Percentiles rank a stretch among this genome's conserved stretches.
These are phyloP conservation scores for Pichia sp. DNA, from an alignment of 1,139 yeast species.

Conservation along the genomic window DNA sequence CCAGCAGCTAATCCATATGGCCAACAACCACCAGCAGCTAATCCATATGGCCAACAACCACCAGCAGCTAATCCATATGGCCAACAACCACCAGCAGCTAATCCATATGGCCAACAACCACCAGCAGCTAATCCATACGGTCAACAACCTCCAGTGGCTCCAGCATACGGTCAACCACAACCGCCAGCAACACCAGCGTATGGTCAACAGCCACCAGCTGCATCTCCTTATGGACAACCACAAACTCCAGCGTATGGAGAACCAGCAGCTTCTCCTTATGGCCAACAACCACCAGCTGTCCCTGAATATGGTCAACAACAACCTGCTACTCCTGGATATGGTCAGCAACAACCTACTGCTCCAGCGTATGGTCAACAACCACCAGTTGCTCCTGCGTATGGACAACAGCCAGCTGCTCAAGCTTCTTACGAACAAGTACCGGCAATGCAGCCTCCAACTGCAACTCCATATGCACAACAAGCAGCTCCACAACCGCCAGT, in stretches of 20 bases:
- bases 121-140: not conserved
- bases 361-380: slow-evolving; percentile 1
- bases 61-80: slow-evolving; percentile 2
- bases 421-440: not conserved
- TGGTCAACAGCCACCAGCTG: slow-evolving; percentile 4
- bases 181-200: slow-evolving; percentile 11
- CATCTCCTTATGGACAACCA: slow-evolving; percentile 4
- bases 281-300: slow-evolving; percentile 1
- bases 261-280: slow-evolving; percentile 8
- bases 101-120: too few species aligned
- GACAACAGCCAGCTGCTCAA: slow-evolving; percentile 3
- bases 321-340: slow-evolving; percentile 3
- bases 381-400: not conserved
- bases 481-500: not conserved
- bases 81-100: not conserved
- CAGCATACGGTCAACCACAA: too few species aligned
- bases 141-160: too few species aligned
- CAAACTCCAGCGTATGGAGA: too few species aligned
- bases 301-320: slow-evolving; percentile 7
- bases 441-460: not conserved
- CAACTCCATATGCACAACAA: slow-evolving; percentile 7
- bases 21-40: not conserved
- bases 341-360: slow-evolving; percentile 2
- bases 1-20: slow-evolving; percentile 1
- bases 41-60: not conserved